phyloP scores from a whole-genome alignment of 2,329 filamentous ascomycete species.

The Ceratocystis variospora region DNA sequence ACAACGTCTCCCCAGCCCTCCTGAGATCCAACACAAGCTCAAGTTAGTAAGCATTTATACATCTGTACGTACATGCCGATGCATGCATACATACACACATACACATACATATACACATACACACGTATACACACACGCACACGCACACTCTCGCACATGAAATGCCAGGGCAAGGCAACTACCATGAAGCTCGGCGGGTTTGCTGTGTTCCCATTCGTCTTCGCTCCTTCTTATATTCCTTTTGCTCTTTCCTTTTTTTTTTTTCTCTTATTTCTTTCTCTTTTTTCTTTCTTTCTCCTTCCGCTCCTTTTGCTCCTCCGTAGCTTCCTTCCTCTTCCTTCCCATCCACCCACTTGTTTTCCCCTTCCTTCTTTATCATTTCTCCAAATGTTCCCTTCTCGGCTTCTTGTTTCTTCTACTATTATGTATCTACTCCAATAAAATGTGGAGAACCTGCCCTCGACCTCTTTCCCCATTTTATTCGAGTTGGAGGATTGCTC shows the following conservation, averaged over 20 bases:
- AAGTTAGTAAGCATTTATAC: not conserved
- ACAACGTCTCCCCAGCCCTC: too few relatives aligned
- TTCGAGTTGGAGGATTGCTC: not conserved
- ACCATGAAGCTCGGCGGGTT: not conserved
- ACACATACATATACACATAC: too few relatives aligned
- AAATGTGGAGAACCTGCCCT: not conserved
- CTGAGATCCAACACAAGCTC: not conserved
- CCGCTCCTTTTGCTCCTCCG: not conserved
- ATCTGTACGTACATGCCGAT: too few relatives aligned
- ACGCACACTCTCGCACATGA: not conserved
- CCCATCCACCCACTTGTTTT: not conserved
- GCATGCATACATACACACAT: not conserved
- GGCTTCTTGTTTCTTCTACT: not conserved
- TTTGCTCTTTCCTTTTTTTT: too few relatives aligned
- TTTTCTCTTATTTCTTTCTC: too few relatives aligned
- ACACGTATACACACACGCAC: too few relatives aligned
- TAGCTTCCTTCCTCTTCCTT: not conserved
- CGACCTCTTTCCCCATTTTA: not conserved
- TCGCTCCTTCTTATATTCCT: not conserved
- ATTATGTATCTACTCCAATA: not conserved
- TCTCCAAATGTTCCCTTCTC: not conserved
- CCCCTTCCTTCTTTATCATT: not conserved
- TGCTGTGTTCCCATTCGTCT: not conserved
- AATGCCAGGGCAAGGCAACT: not conserved
- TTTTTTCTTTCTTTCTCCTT: not conserved